These are phyloP conservation scores for Hanseniaspora sp. DNA, from an alignment of 1,139 yeast genomes.

Conservation along the genomic window DNA sequence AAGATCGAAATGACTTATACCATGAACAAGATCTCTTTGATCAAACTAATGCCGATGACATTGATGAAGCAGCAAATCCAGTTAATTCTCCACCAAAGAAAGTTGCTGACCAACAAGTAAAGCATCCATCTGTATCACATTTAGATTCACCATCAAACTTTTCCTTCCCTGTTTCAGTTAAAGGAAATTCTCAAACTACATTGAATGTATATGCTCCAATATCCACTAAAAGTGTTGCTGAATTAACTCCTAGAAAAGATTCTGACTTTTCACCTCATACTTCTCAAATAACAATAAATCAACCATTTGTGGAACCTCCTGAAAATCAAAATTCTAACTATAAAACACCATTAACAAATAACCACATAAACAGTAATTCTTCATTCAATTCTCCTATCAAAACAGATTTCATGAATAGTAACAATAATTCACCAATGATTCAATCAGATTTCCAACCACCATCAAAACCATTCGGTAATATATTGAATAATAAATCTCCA, in stretches of 20 bases:
- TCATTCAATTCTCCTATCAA: conserved; percentile 9
- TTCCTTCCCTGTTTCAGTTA: background rate
- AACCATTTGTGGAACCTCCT: background rate
- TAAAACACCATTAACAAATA: background rate
- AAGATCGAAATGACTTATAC: background rate
- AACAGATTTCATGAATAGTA: background rate
- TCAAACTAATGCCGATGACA: background rate
- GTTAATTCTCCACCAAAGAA: conserved; percentile 11
- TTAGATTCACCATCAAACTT: background rate
- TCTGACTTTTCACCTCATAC: conserved; percentile 9
- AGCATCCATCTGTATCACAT: background rate
- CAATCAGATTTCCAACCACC: conserved; percentile 9
- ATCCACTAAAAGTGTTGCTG: background rate
- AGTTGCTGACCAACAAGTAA: background rate
- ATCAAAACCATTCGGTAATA: background rate
- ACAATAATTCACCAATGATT: background rate
- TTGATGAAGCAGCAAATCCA: background rate
- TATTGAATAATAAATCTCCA: background rate
- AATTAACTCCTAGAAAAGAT: background rate
- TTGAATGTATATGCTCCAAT: background rate
- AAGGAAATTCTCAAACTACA: background rate
- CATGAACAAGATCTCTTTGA: background rate
- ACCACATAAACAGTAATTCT: background rate
- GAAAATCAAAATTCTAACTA: background rate
- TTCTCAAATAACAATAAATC: background rate